Conservation (phyloP, 805 yeast genomes). For the Schwanniomyces yamadae region DNA sequence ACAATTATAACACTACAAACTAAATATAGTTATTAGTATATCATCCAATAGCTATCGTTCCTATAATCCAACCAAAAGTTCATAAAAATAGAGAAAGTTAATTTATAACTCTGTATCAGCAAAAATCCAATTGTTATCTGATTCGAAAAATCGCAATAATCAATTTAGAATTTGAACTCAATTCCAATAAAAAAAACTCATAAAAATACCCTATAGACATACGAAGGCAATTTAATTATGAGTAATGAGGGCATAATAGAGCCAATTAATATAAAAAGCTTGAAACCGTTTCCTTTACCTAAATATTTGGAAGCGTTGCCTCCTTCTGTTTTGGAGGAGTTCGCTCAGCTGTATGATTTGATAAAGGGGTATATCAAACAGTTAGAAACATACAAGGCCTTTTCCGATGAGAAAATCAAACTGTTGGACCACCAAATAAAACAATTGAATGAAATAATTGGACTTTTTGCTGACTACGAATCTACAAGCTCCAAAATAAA, state of each 20-base stretch:
- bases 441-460: slow-evolving; percentile 21
- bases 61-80: neutral
- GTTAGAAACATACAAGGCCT: slow-evolving; percentile 18
- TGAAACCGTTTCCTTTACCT: slow-evolving; percentile 26
- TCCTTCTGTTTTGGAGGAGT: slow-evolving; percentile 19
- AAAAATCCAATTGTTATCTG: too few species aligned
- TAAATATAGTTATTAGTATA: neutral
- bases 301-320: slow-evolving; percentile 31
- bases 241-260: slow-evolving; percentile 2
- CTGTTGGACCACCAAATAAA: slow-evolving; percentile 15
- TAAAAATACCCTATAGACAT: too few species aligned
- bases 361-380: slow-evolving; percentile 31
- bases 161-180: neutral
- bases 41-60: neutral
- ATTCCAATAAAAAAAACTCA: too few species aligned
- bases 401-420: slow-evolving; percentile 10
- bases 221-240: neutral
- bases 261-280: slow-evolving; percentile 8
- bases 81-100: neutral
- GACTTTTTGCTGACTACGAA: slow-evolving; percentile 19
- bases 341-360: slow-evolving; percentile 26
- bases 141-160: neutral
- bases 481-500: slow-evolving; percentile 19
- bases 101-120: too few species aligned
- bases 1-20: neutral